These are phyloP conservation scores for Gloeopeniophorella convolvens DNA, from an alignment of 768 basidiomycete genomes.

Conservation along the genomic window DNA sequence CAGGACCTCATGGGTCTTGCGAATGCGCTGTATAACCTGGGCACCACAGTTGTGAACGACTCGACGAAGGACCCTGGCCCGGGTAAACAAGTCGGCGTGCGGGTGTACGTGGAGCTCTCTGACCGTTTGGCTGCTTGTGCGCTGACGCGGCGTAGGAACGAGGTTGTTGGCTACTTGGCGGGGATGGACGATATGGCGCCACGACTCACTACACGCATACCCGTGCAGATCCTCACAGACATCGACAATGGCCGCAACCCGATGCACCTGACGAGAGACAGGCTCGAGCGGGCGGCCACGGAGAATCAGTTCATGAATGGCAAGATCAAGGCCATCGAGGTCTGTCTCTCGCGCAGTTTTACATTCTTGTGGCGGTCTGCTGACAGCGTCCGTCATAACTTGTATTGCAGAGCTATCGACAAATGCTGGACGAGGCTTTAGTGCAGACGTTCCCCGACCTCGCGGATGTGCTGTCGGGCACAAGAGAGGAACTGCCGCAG, in stretches of 20 bases:
- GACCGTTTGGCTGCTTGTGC: not conserved
- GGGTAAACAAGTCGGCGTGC: constrained; percentile 69
- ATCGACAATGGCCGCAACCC: constrained; percentile 79
- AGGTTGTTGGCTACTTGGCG: constrained; percentile 61
- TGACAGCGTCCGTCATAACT: not conserved
- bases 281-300: constrained; percentile 74
- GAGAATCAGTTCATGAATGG: constrained; percentile 93
- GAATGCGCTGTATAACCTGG: constrained; percentile 72
- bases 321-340: constrained; percentile 73
- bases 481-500: not conserved
- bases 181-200: constrained; percentile 65
- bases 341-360: constrained; percentile 29
- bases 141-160: constrained; percentile 45
- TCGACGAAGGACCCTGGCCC: constrained; percentile 63
- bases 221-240: constrained; percentile 68
- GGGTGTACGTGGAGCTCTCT: constrained; percentile 48
- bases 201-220: constrained; percentile 56
- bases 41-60: constrained; percentile 78
- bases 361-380: not conserved
- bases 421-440: constrained; percentile 61
- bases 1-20: constrained; percentile 70
- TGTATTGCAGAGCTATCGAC: constrained; percentile 57
- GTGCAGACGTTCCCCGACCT: constrained; percentile 69
- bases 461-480: constrained; percentile 19
- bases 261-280: constrained; percentile 73